Base-by-base conservation (phyloP, 139 green algal species). In the Trebouxia sp. region DNA sequence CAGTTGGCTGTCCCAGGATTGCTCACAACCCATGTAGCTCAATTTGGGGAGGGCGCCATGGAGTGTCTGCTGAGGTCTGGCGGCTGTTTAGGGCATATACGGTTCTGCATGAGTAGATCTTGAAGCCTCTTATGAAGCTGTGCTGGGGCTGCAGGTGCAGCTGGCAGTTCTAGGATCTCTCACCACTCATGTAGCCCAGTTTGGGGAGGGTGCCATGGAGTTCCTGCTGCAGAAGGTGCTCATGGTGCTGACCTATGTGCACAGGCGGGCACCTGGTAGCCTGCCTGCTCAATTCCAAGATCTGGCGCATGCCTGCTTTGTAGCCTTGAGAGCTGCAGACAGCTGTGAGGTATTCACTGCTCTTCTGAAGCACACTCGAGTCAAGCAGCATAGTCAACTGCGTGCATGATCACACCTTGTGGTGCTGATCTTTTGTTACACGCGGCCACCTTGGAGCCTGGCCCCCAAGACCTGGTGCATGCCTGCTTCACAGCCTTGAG, bases 211-310 rank as follows among this genome's bases (percentile, higher is more conserved):
- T 26, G 53, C 74, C 50, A 26, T 80, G 70, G 55, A 80, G 56
- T 85, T 51, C 53, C 81, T 85, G 74, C 81, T 85, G 74, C 81
- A 85, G 74, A 80, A 77, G 72, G 74, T 75, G 32, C 81, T 81
- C 8, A 51, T 78, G n/a, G n/a, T 81, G 32, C 72, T 81, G 74
- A 76, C 58, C 10, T 53, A n/a, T 37, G 48, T 85, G 72, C 41
- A 77, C 43, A 48, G 65, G 55, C 74, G 81, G 1, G 30, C 26
- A 6, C 42, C 58, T 12, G 81, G 58, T 43, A 32, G 56, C n/a
- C 48, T 76, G 11, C 81, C 81, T 69, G 30, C 42, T 8, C 81
- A 85, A 58, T 43, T 85, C 24, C n/a, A 28, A 6, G 62, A 76
- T 43, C 22, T 45, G n/a, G 81, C 81, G 8, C 10, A 30, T 12